A percentile compares a stretch with the other conserved stretches of the same genome.
Evolutionary conservation across 176 grass and related monocot genomes (phyloP).

Genomic region (Hordeum marinum): DNA sequence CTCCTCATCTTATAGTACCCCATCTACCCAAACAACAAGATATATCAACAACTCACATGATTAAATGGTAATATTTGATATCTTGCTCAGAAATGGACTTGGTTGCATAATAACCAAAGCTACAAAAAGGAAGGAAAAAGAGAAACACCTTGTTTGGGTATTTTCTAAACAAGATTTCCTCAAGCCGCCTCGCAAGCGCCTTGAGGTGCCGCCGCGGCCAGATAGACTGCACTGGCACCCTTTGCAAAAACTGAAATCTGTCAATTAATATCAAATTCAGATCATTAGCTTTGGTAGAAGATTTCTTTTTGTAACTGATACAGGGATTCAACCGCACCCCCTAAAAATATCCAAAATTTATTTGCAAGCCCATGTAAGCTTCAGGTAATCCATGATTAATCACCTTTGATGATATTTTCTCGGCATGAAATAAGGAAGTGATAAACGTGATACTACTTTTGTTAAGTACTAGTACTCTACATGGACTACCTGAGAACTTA

Average conservation of each 20-base stretch:
- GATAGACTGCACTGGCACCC: neutral
- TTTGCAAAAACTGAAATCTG: constrained; percentile 29
- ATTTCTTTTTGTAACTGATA: neutral
- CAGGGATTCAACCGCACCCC: neutral
- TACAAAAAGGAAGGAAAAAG: neutral
- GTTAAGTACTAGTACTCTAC: neutral
- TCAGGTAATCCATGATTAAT: neutral
- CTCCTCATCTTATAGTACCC: constrained; percentile 50
- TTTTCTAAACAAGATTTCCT: constrained; percentile 54
- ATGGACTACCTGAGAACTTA: neutral
- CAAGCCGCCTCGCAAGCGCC: constrained; percentile 30
- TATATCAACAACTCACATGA: neutral
- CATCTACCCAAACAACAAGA: constrained; percentile 48
- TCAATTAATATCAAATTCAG: neutral
- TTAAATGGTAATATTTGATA: constrained; percentile 8
- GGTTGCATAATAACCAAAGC: neutral
- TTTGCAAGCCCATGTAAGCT: neutral
- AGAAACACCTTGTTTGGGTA: constrained; percentile 48
- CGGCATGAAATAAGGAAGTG: neutral
- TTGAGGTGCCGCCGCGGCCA: constrained; percentile 21
- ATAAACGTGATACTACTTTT: neutral
- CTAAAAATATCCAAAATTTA: neutral
- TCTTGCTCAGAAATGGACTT: neutral
- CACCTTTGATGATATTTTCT: neutral
- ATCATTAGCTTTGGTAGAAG: neutral